These are phyloP conservation scores for Elaeis oleifera DNA, from an alignment of 202 grass and related monocot species.

Conservation along the genomic window DNA sequence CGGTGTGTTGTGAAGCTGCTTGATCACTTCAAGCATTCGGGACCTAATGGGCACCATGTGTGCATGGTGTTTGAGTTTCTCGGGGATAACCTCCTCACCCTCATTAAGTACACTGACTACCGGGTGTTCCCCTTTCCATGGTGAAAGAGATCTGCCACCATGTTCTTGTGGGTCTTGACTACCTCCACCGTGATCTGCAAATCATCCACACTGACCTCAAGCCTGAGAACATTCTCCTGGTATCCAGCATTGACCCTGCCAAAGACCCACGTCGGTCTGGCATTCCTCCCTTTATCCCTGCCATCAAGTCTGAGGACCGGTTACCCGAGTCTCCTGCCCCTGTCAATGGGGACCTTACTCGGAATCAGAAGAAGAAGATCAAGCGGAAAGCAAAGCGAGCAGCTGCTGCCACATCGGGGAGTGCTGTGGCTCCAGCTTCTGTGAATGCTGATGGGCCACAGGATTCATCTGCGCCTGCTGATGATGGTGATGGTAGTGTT, in stretches of 20 bases:
- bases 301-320: conserved; percentile 32
- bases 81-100: conserved; percentile 83
- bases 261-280: conserved; percentile 69
- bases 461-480: conserved; percentile 36
- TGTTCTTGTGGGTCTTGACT: conserved; percentile 86
- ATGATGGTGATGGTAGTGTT: conserved; percentile 40
- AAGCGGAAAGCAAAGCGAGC: conserved; percentile 73
- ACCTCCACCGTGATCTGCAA: conserved; percentile 67
- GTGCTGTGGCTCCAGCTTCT: conserved; percentile 24
- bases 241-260: conserved; percentile 67
- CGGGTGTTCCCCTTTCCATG: conserved; percentile 63
- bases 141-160: conserved; percentile 86
- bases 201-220: conserved; percentile 99
- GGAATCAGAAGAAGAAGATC: conserved; percentile 97
- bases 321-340: conserved; percentile 26
- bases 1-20: conserved; percentile 93
- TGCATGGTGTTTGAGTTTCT: conserved; percentile 99
- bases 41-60: conserved; percentile 84
- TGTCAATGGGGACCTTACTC: conserved; percentile 55
- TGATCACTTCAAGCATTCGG: conserved; percentile 94
- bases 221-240: conserved; percentile 90
- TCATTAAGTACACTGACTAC: conserved; percentile 88
- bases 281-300: conserved; percentile 42
- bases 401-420: conserved; percentile 51
- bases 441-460: conserved; percentile 46